Conservation (phyloP, 106 monocot species). For the Hemerocallis citrina region DNA sequence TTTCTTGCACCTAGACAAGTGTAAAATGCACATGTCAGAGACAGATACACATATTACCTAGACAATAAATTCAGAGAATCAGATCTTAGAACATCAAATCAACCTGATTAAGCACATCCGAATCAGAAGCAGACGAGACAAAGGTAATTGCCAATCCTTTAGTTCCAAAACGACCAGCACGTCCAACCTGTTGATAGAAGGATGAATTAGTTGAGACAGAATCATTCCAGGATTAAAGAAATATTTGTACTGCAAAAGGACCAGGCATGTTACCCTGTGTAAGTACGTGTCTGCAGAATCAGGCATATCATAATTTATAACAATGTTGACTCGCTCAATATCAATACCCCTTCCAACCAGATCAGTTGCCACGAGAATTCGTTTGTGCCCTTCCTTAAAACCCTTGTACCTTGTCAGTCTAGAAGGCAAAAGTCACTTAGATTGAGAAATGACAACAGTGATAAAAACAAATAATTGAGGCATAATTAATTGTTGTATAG, state of each 20-base stretch:
- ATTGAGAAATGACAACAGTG: not conserved
- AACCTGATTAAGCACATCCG: conserved; percentile 93
- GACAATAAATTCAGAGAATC: not conserved
- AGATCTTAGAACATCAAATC: not conserved
- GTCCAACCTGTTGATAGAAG: conserved; percentile 46
- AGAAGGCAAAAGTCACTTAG: not conserved
- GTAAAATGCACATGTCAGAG: not conserved
- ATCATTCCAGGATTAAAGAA: not conserved
- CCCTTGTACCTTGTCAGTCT: conserved; percentile 95
- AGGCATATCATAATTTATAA: conserved; percentile 99
- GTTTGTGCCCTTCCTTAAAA: conserved; percentile 97
- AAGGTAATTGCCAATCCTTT: conserved; percentile 98
- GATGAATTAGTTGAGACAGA: not conserved
- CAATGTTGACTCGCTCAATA: conserved; percentile 97
- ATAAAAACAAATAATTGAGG: not conserved
- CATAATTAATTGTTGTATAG: not conserved
- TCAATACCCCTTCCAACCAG: conserved; percentile 96
- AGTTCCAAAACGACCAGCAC: conserved; percentile 94
- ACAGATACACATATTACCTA: not conserved
- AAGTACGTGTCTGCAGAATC: conserved; percentile 98
- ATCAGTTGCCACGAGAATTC: conserved; percentile 94
- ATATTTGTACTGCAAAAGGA: too few species aligned
- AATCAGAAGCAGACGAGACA: conserved; percentile 88
- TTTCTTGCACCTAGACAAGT: conserved; percentile 71
- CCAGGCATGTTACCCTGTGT: conserved; percentile 80